phyloP scores from a whole-genome alignment of 805 yeast genomes.

The Metschnikowia baotianmanensis region DNA sequence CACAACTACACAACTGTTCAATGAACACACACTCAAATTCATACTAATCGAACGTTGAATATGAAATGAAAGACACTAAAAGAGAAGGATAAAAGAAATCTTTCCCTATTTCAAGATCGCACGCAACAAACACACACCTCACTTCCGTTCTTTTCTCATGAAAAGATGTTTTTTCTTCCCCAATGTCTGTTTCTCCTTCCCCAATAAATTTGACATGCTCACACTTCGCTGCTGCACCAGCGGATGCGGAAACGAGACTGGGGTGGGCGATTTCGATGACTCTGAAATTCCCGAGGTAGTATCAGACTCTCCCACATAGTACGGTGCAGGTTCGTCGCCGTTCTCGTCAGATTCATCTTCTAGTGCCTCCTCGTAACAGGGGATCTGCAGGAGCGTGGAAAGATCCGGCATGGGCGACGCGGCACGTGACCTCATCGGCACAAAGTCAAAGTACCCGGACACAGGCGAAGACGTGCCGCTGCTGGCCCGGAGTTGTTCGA shows the following conservation, averaged over 20 bases:
- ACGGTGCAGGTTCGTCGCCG: conserved; percentile 22
- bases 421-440: conserved; percentile 14
- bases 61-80: neutral
- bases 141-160: conserved; percentile 11
- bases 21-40: too few species aligned
- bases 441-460: conserved; percentile 35
- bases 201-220: conserved; percentile 13
- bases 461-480: conserved; percentile 19
- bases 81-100: neutral
- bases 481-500: conserved; percentile 33
- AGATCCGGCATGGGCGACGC: conserved; percentile 24
- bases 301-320: conserved; percentile 12
- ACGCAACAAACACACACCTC: too few species aligned
- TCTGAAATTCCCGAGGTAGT: too few species aligned
- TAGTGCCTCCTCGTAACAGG: conserved; percentile 40
- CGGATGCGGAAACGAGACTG: conserved; percentile 5
- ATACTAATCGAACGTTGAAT: too few species aligned
- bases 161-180: conserved; percentile 11
- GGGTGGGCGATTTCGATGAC: conserved; percentile 4
- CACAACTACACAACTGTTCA: too few species aligned
- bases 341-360: conserved; percentile 34
- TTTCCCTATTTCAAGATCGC: neutral
- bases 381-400: conserved; percentile 29
- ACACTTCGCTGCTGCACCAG: conserved; percentile 9
- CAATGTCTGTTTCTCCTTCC: conserved; percentile 5